Conservation (phyloP, 1,139 yeast genomes). For the Sugiyamaella japonica region DNA sequence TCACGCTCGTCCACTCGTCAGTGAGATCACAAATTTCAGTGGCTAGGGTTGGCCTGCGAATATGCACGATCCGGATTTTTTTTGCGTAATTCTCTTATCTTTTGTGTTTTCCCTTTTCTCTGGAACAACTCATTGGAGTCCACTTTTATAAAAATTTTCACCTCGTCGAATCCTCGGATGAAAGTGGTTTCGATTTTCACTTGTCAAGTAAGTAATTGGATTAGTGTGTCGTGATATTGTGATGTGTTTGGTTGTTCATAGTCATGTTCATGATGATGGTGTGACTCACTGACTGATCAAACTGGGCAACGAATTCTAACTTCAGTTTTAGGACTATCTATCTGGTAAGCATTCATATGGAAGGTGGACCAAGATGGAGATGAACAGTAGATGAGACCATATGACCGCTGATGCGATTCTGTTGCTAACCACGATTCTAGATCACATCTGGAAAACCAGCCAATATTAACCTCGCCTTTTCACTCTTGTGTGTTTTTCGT, state of each 20-base stretch:
- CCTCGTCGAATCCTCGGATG: slow-evolving; percentile 24
- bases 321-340: slow-evolving; percentile 29
- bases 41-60: slow-evolving; percentile 5
- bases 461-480: slow-evolving; percentile 34
- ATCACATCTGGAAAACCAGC: slow-evolving; percentile 54
- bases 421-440: too few species aligned
- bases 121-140: slow-evolving; percentile 3
- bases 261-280: neutral
- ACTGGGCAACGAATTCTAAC: slow-evolving; percentile 13
- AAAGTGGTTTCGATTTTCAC: slow-evolving; percentile 33
- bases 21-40: neutral
- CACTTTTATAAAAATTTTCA: neutral
- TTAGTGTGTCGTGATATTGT: neutral
- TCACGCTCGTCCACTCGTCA: too few species aligned
- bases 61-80: slow-evolving; percentile 3
- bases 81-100: neutral
- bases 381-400: too few species aligned
- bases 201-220: slow-evolving; percentile 30
- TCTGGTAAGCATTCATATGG: slow-evolving; percentile 24
- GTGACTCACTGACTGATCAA: slow-evolving; percentile 8
- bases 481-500: too few species aligned
- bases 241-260: neutral
- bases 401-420: too few species aligned
- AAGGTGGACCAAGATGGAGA: too few species aligned
- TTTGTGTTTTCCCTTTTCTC: neutral